Base-by-base conservation (phyloP, 2,329 filamentous ascomycete species). In the Alternaria brassicicola region DNA sequence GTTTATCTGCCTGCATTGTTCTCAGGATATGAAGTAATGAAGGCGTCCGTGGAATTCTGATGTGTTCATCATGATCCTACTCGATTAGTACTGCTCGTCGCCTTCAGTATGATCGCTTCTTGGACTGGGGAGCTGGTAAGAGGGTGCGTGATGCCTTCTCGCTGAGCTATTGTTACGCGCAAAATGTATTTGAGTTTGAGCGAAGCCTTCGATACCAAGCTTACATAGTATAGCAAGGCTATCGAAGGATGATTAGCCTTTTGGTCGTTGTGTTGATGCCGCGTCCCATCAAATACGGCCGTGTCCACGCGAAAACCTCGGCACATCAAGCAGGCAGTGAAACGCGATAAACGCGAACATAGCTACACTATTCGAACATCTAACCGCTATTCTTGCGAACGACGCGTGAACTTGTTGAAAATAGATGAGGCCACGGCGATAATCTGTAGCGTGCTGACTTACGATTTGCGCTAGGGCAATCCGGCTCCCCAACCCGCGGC, bases 271-370 rank as follows among this genome's bases (percentile, higher is more conserved):
- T 30, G 28, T 10, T 30, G 3, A n/a, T 8, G 28, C 6, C 17
- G 17, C 28, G 19, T 15, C 9, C 26, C 28, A 13, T 23, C 28
- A 7, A 33, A 46, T 10, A 17, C 17, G 17, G 28, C 17, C 17
- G 35, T 12, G 26, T 15, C 31, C 46, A 42, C 55, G 51, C 36
- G 26, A 62, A 48, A 43, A 52, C 17, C 3, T 47, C 19, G 17
- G 19, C 17, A 28, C 59, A 45, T 39, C 30, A 42, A 36, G 47
- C 36, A 30, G 35, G n/a, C 26, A 30, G 28, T 38, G 55, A 30
- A 35, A 46, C 15, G 52, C 55, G 43, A 59, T 21, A 43, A 52
- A 46, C 66, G 65, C 49, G 57, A 63, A 51, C 15, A 52, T 45
- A 52, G 54, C 35, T 39, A 56, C 35, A 57, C 55, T 19, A 46